phyloP scores from a whole-genome alignment of 305 asterid species.

The Solanum chacoense region DNA sequence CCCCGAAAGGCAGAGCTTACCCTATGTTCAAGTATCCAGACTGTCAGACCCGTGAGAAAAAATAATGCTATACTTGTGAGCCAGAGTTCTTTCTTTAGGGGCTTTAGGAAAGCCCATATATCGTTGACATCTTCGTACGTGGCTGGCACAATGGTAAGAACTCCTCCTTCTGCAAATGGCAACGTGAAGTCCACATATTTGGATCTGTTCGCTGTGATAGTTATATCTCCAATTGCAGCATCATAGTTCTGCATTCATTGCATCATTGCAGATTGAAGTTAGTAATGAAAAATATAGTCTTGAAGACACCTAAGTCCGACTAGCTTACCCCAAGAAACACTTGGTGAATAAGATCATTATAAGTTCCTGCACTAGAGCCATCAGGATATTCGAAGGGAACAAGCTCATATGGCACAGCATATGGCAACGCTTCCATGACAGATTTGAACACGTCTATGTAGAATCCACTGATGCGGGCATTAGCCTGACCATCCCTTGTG shows the following conservation, averaged over 20 bases:
- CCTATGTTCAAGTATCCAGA: slow-evolving; percentile 40
- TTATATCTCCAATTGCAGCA: slow-evolving; percentile 35
- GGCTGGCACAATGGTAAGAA: slow-evolving; percentile 6
- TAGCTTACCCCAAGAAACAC: slow-evolving; percentile 24
- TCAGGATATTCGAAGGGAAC: slow-evolving; percentile 20
- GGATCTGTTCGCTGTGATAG: slow-evolving; percentile 24
- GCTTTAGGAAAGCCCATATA: slow-evolving; percentile 27
- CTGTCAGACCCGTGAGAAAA: slow-evolving; percentile 25
- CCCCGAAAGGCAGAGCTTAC: slow-evolving; percentile 25
- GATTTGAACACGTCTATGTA: slow-evolving; percentile 29
- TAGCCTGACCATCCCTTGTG: slow-evolving; percentile 17
- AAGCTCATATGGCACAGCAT: slow-evolving; percentile 20
- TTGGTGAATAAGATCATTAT: slow-evolving; percentile 28
- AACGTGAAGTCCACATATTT: slow-evolving; percentile 29
- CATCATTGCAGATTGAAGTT: neutral
- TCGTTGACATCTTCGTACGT: slow-evolving; percentile 9
- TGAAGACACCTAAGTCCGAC: neutral
- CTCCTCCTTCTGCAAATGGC: slow-evolving; percentile 34
- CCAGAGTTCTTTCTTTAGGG: slow-evolving; percentile 26
- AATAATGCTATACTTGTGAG: slow-evolving; percentile 26
- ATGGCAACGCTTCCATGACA: slow-evolving; percentile 19
- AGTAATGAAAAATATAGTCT: neutral
- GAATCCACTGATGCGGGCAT: slow-evolving; percentile 17
- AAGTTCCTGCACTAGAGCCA: slow-evolving; percentile 24
- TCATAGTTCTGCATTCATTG: slow-evolving; percentile 16